Conservation (phyloP, 2,329 filamentous ascomycete species). For the Aureobasidium sp. region DNA sequence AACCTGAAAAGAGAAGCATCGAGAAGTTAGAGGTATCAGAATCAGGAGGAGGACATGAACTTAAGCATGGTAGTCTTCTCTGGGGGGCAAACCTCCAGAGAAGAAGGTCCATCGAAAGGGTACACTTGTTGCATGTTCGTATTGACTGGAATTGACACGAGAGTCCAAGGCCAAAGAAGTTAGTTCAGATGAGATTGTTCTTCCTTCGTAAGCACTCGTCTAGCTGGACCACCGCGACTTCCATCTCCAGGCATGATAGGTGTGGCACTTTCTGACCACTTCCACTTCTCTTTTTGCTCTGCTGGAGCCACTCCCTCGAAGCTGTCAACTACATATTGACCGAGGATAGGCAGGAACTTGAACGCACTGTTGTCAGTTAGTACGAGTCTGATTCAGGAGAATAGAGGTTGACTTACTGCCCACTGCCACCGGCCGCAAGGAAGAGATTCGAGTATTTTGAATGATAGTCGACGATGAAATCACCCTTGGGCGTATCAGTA, state of each 20-base stretch:
- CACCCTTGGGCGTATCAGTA: slow-evolving; percentile 56
- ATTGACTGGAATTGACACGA: too few relatives aligned
- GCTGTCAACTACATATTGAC: slow-evolving; percentile 27
- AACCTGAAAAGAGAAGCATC: too few relatives aligned
- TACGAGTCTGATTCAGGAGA: neutral
- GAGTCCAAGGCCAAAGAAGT: too few relatives aligned
- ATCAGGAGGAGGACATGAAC: too few relatives aligned
- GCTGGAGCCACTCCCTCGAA: neutral
- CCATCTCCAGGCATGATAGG: slow-evolving; percentile 5
- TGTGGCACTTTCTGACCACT: neutral
- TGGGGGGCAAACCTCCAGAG: too few relatives aligned
- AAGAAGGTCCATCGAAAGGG: too few relatives aligned
- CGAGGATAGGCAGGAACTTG: slow-evolving; percentile 30
- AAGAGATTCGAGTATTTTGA: slow-evolving; percentile 52
- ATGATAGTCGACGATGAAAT: slow-evolving; percentile 56
- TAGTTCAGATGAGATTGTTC: neutral
- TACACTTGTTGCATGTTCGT: too few relatives aligned
- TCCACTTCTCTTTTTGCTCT: neutral
- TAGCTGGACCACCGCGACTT: neutral
- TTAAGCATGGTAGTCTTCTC: too few relatives aligned
- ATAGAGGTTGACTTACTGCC: slow-evolving; percentile 42
- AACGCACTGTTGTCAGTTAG: slow-evolving; percentile 24
- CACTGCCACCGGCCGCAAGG: slow-evolving; percentile 63
- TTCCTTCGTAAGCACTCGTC: neutral
- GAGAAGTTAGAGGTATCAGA: too few relatives aligned